Conservation (phyloP, 805 yeast species). For the Alloascoidea africana region DNA sequence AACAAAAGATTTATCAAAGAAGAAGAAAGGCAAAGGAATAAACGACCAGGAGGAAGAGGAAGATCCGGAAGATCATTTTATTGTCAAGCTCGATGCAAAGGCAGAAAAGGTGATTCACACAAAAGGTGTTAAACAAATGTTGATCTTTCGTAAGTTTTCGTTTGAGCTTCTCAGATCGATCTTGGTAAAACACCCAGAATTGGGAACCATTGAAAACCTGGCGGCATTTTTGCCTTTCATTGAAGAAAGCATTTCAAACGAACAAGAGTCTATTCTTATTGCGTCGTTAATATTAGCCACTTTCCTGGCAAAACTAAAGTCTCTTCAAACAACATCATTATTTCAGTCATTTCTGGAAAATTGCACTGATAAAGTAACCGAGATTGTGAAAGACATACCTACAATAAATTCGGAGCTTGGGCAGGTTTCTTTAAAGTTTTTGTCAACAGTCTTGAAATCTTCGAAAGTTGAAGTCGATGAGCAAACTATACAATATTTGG, state of each 20-base stretch:
- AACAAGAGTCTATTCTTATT: conserved; percentile 63
- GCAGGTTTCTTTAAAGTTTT: conserved; percentile 62
- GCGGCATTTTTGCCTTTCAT: conserved; percentile 65
- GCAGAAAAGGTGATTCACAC: conserved; percentile 37
- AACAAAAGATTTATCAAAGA: conserved; percentile 9
- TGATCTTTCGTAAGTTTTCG: conserved; percentile 58
- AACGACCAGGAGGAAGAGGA: conserved; percentile 10
- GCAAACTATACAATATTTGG: conserved; percentile 55
- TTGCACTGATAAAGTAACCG: conserved; percentile 45
- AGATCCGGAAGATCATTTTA: conserved; percentile 48
- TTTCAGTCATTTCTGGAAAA: conserved; percentile 19
- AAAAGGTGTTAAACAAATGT: conserved; percentile 36
- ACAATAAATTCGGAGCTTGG: conserved; percentile 64
- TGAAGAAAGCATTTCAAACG: conserved; percentile 42
- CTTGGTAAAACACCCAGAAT: conserved; percentile 41
- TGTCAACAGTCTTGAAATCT: conserved; percentile 59
- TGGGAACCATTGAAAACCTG: conserved; percentile 45
- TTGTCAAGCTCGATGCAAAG: conserved; percentile 57
- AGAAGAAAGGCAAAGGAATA: conserved; percentile 11
- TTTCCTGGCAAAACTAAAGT: conserved; percentile 12
- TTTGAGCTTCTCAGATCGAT: conserved; percentile 65
- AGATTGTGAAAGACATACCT: conserved; percentile 60
- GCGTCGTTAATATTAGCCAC: conserved; percentile 52
- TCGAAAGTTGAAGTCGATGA: conserved; percentile 52
- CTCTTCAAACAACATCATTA: not conserved